phyloP scores from a whole-genome alignment of 805 yeast genomes.

The Pichia kluyveri region DNA sequence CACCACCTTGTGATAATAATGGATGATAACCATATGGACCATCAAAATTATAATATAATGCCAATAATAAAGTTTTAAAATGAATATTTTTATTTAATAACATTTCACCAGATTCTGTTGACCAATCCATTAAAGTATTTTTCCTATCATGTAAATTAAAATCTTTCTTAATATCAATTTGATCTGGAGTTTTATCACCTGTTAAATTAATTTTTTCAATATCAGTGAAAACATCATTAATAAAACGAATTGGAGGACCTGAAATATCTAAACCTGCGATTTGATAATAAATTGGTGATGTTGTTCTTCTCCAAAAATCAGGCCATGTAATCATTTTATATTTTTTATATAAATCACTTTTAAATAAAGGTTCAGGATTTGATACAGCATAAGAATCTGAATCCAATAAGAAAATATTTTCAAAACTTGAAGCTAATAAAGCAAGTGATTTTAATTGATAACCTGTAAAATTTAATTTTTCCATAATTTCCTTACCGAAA shows the following conservation, averaged over 20 bases:
- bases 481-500: conserved; percentile 22
- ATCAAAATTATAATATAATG: conserved; percentile 57
- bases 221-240: conserved; percentile 19
- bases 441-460: conserved; percentile 35
- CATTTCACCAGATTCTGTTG: conserved; percentile 61
- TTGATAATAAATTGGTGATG: conserved; percentile 51
- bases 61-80: conserved; percentile 46
- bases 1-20: conserved; percentile 49
- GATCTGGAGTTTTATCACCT: background rate
- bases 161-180: conserved; percentile 13
- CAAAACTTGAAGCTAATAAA: conserved; percentile 39
- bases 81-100: conserved; percentile 51
- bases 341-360: conserved; percentile 33
- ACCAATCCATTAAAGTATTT: conserved; percentile 55
- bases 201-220: conserved; percentile 10
- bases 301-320: conserved; percentile 64
- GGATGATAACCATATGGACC: conserved; percentile 57
- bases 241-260: conserved; percentile 28
- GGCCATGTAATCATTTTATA: conserved; percentile 58
- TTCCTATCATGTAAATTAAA: conserved; percentile 44
- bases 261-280: conserved; percentile 37
- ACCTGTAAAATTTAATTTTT: conserved; percentile 21
- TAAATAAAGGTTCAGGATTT: conserved; percentile 43
- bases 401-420: conserved; percentile 37
- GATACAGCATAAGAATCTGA: conserved; percentile 39